Evolutionary conservation across 441 rosid species (phyloP).

Genomic region (Metrosideros polymorpha): DNA sequence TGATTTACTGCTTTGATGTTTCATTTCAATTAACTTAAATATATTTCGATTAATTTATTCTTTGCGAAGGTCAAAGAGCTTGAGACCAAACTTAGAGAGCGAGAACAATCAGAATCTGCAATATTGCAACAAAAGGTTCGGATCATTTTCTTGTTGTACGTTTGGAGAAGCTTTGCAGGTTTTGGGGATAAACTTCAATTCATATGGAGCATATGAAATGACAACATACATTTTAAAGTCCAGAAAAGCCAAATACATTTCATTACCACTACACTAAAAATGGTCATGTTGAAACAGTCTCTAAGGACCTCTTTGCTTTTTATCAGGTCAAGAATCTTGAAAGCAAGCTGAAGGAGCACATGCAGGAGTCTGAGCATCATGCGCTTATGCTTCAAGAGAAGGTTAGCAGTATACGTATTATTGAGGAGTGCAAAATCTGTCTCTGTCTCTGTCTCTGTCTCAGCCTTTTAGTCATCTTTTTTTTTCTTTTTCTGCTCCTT

Average conservation of each 20-base stretch:
- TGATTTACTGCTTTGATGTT: background rate
- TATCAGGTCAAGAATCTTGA: slow-evolving; percentile 68
- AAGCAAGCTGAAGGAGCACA: slow-evolving; percentile 52
- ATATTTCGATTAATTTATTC: background rate
- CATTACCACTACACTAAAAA: background rate
- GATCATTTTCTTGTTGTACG: background rate
- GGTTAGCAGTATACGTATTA: slow-evolving; percentile 20
- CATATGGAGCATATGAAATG: background rate
- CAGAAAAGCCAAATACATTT: background rate
- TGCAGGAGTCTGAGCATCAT: slow-evolving; percentile 40
- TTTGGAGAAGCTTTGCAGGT: background rate
- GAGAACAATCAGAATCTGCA: slow-evolving; percentile 44
- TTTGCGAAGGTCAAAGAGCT: slow-evolving; percentile 58
- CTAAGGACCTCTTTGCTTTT: background rate
- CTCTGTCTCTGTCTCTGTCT: too few relatives aligned
- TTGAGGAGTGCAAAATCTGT: background rate
- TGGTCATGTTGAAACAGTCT: background rate
- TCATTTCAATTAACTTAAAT: background rate
- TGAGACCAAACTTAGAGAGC: slow-evolving; percentile 56
- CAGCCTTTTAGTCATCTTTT: background rate
- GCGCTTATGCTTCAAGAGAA: slow-evolving; percentile 43
- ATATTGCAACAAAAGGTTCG: slow-evolving; percentile 48
- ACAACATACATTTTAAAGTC: background rate
- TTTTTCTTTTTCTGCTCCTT: background rate
- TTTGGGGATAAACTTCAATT: background rate